These are phyloP conservation scores for Chaetomium sp. DNA, from an alignment of 2,329 filamentous ascomycete species.

Conservation along the genomic window DNA sequence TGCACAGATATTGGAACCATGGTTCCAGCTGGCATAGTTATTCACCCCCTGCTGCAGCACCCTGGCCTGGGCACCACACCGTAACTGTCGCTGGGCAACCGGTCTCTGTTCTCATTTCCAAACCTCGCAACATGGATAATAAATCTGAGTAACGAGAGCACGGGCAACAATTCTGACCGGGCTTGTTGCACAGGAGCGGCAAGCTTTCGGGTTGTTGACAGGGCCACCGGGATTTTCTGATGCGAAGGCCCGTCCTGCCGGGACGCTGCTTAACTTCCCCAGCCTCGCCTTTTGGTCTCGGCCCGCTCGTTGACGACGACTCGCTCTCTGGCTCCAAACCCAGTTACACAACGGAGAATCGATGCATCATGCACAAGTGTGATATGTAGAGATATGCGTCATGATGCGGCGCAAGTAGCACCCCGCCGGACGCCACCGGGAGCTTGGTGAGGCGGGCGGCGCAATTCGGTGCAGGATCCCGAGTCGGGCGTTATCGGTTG, in stretches of 20 bases:
- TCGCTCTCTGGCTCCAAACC: not conserved
- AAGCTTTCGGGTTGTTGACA: not conserved
- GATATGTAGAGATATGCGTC: conserved; percentile 9
- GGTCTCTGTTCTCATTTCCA: not conserved
- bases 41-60: conserved; percentile 8
- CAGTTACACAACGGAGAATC: conserved; percentile 7
- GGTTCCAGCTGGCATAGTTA: conserved; percentile 8
- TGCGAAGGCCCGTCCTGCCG: conserved; percentile 10
- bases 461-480: not conserved
- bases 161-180: not conserved
- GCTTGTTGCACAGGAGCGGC: not conserved
- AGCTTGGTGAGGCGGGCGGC: not conserved
- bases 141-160: conserved; percentile 7
- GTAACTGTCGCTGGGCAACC: conserved; percentile 15
- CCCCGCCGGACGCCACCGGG: conserved; percentile 9
- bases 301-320: not conserved
- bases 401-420: conserved; percentile 12
- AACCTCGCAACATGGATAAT: conserved; percentile 16
- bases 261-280: not conserved
- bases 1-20: conserved; percentile 20
- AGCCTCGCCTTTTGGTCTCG: not conserved
- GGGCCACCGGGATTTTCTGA: conserved; percentile 11
- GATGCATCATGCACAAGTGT: conserved; percentile 6
- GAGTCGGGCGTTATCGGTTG: not conserved
- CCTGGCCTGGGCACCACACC: conserved; percentile 6